Percentiles rank a stretch among this genome's conserved stretches.
Evolutionary conservation across 352 stramenopile species (phyloP).

Genomic region (Globisporangium viniferum): DNA sequence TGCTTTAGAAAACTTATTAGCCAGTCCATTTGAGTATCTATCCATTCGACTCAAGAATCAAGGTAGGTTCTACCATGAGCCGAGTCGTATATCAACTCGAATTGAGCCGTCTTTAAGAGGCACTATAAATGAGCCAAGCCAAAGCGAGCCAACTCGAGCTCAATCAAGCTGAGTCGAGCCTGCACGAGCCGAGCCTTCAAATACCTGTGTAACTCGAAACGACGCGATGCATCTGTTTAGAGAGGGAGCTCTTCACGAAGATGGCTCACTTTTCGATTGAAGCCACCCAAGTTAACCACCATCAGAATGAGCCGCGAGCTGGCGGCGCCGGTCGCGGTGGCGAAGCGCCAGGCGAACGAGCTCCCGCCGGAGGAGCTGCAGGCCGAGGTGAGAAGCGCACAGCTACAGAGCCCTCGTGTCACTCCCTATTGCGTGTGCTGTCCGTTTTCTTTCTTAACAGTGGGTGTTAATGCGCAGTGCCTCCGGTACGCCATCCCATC

Average conservation of each 20-base stretch:
- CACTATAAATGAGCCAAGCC: background rate
- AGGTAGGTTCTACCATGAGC: background rate
- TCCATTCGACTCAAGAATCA: background rate
- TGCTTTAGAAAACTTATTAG: no score
- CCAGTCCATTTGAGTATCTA: background rate
- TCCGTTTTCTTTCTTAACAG: background rate
- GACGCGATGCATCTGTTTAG: conserved; percentile 9
- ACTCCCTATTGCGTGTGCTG: background rate
- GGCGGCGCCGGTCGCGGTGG: conserved; percentile 13
- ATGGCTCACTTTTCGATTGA: background rate
- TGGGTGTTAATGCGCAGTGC: conserved; percentile 27
- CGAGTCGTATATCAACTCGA: background rate
- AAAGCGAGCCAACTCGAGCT: background rate
- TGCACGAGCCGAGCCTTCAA: background rate
- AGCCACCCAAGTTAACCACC: background rate
- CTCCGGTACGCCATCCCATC: conserved; percentile 43
- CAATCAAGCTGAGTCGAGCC: no score
- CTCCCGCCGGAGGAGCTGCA: conserved; percentile 56
- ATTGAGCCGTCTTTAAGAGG: no score
- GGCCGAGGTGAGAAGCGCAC: conserved; percentile 34
- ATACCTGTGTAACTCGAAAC: conserved; percentile 8
- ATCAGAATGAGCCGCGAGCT: conserved; percentile 5
- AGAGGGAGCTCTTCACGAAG: conserved; percentile 5
- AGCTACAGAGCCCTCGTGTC: background rate
- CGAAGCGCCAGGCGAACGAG: conserved; percentile 42